Base-by-base conservation (phyloP, 208 protist genomes). In the Cochliopodium minus region DNA sequence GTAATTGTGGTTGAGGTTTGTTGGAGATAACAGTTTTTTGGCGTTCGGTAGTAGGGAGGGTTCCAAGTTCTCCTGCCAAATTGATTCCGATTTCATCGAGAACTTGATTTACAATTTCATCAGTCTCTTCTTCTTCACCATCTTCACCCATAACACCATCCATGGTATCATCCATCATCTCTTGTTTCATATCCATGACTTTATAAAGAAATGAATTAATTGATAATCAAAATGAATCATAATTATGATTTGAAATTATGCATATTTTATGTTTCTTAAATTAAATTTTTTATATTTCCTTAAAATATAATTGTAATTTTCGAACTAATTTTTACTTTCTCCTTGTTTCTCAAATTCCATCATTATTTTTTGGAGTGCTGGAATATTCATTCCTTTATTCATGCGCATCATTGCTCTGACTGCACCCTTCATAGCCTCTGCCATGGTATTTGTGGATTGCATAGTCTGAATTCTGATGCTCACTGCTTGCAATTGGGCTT, bases 181-280 rank as follows among this genome's bases (percentile, higher is more conserved):
- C 92, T 60, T 95, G 83, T 78, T 97, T 95, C 87, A 94, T 92
- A 33, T 88, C 86, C 86, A 95, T 94, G 69, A 89, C 81, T 53
- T 94, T n/a, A n/a, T n/a, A n/a, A n/a, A n/a, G n/a, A n/a, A n/a
- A n/a, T n/a, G n/a, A 68, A 9, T n/a, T n/a, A n/a, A n/a, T n/a
- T n/a, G n/a, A n/a, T n/a, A n/a, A n/a, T n/a, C n/a, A n/a, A n/a
- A n/a, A n/a, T n/a, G 59, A 69, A 53, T 69, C 9, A 22, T 36
- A 15, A 51, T 28, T 9, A 9, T 36, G 9, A 51, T 17, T 15
- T 28, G 9, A 17, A 42, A 17, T 13, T 9, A n/a, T 9, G 22
- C 25, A 36, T 11, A 56, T 17, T 9, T 56, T 7, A 56, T 30
- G 26, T 36, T 38, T n/a, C 9, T n/a, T 46, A 17, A 11, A 38